phyloP scores from a whole-genome alignment of 441 rosid species.

The Gossypium schwendimanii region DNA sequence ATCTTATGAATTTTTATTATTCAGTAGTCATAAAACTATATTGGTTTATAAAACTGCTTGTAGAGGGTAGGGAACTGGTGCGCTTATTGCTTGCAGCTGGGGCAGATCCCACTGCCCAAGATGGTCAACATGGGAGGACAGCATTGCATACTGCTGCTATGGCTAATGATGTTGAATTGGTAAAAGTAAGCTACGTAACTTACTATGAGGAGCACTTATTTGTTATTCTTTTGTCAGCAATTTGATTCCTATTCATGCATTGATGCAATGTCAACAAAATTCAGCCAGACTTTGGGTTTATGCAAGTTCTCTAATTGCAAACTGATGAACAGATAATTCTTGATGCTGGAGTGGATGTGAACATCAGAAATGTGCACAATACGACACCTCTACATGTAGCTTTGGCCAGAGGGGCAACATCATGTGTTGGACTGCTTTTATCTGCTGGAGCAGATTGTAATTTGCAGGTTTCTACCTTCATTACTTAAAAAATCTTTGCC shows the following conservation, averaged over 20 bases:
- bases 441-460: constrained; percentile 87
- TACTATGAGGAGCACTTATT: not conserved
- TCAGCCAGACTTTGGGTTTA: not conserved
- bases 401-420: constrained; percentile 84
- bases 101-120: constrained; percentile 89
- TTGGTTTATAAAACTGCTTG: constrained; percentile 25
- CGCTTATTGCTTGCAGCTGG: constrained; percentile 83
- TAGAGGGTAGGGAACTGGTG: constrained; percentile 94
- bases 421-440: constrained; percentile 85
- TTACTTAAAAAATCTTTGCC: not conserved
- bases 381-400: constrained; percentile 95
- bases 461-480: constrained; percentile 56
- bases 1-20: not conserved
- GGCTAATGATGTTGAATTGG: constrained; percentile 89
- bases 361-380: constrained; percentile 79
- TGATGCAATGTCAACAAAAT: constrained; percentile 1
- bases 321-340: constrained; percentile 67
- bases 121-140: constrained; percentile 82
- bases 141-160: constrained; percentile 92
- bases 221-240: not conserved
- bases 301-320: constrained; percentile 7
- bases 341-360: constrained; percentile 93
- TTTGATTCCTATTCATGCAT: constrained; percentile 13
- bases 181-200: constrained; percentile 52
- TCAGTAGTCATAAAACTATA: not conserved